These are phyloP conservation scores for Penicillium decumbens DNA, from an alignment of 2,329 filamentous ascomycete genomes.

Conservation along the genomic window DNA sequence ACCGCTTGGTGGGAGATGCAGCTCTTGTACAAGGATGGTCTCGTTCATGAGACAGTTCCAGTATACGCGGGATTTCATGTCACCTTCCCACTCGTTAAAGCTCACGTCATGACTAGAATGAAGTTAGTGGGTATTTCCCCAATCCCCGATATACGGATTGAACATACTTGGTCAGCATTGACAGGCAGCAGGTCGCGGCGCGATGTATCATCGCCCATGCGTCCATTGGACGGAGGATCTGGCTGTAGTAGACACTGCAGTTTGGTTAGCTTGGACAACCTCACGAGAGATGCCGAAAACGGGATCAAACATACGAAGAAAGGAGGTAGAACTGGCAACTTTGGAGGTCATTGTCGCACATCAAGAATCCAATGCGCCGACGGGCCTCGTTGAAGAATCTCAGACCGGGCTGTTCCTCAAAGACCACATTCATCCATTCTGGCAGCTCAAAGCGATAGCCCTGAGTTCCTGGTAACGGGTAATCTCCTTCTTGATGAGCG, in stretches of 20 bases:
- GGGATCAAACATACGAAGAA: slow-evolving; percentile 34
- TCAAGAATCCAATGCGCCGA: slow-evolving; percentile 50
- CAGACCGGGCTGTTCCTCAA: slow-evolving; percentile 44
- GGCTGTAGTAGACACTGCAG: slow-evolving; percentile 46
- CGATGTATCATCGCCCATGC: slow-evolving; percentile 53
- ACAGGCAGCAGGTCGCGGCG: slow-evolving; percentile 49
- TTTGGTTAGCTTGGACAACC: slow-evolving; percentile 7
- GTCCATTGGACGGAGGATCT: slow-evolving; percentile 51
- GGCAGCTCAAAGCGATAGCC: slow-evolving; percentile 35
- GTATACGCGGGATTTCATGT: slow-evolving; percentile 54
- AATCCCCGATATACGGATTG: not conserved
- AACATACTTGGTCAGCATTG: slow-evolving; percentile 44
- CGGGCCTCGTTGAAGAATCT: slow-evolving; percentile 54
- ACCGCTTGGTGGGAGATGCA: slow-evolving; percentile 50
- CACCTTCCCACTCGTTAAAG: slow-evolving; percentile 51
- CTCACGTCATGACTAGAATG: slow-evolving; percentile 36
- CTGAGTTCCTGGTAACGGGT: slow-evolving; percentile 40
- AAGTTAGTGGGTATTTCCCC: slow-evolving; percentile 1
- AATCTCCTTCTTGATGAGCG: slow-evolving; percentile 49
- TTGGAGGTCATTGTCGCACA: slow-evolving; percentile 49
- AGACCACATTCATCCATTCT: slow-evolving; percentile 37
- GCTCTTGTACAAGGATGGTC: slow-evolving; percentile 52
- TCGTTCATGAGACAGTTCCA: slow-evolving; percentile 56
- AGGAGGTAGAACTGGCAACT: slow-evolving; percentile 52
- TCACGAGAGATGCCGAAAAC: not conserved